Evolutionary conservation across 2,329 filamentous ascomycete genomes (phyloP).

Genomic region (Rhinocladiella mackenziei): DNA sequence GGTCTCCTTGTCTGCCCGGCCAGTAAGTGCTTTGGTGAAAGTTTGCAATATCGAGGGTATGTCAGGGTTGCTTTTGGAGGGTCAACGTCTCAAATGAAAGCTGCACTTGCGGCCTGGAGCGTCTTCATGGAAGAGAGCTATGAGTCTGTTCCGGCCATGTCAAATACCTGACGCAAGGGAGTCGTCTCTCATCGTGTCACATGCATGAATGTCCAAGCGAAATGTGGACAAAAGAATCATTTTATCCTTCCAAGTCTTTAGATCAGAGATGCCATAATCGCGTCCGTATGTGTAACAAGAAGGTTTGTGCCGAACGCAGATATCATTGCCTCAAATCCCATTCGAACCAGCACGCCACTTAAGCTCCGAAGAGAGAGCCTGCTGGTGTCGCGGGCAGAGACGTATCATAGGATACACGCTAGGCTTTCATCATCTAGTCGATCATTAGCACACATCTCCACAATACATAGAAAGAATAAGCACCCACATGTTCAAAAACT

Average conservation of each 20-base stretch:
- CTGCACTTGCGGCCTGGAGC: slow-evolving; percentile 56
- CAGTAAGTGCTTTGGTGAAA: slow-evolving; percentile 65
- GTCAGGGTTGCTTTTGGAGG: slow-evolving; percentile 74
- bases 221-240: background rate
- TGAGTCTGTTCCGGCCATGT: slow-evolving; percentile 45
- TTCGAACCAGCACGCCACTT: slow-evolving; percentile 76
- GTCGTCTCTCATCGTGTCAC: background rate
- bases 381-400: slow-evolving; percentile 61
- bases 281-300: slow-evolving; percentile 98
- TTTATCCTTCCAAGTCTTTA: slow-evolving; percentile 53
- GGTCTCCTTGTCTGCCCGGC: slow-evolving; percentile 74
- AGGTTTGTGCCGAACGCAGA: slow-evolving; percentile 97
- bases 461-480: background rate
- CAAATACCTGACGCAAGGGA: slow-evolving; percentile 7
- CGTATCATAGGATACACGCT: slow-evolving; percentile 88
- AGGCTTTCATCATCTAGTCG: slow-evolving; percentile 75
- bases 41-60: slow-evolving; percentile 65
- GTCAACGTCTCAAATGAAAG: slow-evolving; percentile 63
- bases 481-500: slow-evolving; percentile 95
- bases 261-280: slow-evolving; percentile 78
- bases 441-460: slow-evolving; percentile 13
- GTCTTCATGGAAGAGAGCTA: slow-evolving; percentile 55
- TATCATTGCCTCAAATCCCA: slow-evolving; percentile 69
- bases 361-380: slow-evolving; percentile 85
- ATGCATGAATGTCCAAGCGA: background rate